Conservation (phyloP, 139 green algal genomes). For the Eudorina sp. region DNA sequence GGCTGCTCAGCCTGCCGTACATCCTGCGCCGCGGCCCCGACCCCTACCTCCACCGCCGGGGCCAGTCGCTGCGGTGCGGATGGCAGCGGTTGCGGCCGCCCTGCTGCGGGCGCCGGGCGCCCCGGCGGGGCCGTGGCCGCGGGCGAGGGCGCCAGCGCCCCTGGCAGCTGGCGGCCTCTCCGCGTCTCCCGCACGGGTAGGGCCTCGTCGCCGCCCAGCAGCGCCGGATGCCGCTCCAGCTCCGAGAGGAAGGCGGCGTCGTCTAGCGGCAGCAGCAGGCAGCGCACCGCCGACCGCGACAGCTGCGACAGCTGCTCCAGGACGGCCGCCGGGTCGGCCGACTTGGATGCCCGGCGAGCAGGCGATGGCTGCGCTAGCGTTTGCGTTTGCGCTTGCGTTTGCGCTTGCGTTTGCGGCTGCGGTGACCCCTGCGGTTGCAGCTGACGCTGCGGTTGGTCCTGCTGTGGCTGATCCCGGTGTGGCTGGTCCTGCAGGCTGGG, state of each 20-base stretch:
- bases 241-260: neutral
- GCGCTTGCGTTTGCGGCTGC: neutral
- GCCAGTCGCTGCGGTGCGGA: neutral
- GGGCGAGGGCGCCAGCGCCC: too few species aligned
- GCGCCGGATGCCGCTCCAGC: conserved; percentile 4
- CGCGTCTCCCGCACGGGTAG: neutral
- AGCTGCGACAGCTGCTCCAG: neutral
- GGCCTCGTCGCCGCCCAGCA: neutral
- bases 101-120: neutral
- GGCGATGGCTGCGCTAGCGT: too few species aligned
- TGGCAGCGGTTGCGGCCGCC: neutral
- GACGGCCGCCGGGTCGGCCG: neutral
- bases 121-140: neutral
- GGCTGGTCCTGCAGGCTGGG: neutral
- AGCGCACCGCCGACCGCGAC: neutral
- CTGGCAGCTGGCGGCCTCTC: too few species aligned
- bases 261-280: conserved; percentile 16
- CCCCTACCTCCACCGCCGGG: too few species aligned
- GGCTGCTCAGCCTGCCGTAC: too few species aligned
- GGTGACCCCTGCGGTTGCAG: neutral
- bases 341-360: too few species aligned
- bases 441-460: neutral
- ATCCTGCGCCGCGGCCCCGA: too few species aligned
- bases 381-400: neutral
- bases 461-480: neutral